Evolutionary conservation across 2,329 filamentous ascomycete species (phyloP).

Genomic region (Mycogone perniciosa): DNA sequence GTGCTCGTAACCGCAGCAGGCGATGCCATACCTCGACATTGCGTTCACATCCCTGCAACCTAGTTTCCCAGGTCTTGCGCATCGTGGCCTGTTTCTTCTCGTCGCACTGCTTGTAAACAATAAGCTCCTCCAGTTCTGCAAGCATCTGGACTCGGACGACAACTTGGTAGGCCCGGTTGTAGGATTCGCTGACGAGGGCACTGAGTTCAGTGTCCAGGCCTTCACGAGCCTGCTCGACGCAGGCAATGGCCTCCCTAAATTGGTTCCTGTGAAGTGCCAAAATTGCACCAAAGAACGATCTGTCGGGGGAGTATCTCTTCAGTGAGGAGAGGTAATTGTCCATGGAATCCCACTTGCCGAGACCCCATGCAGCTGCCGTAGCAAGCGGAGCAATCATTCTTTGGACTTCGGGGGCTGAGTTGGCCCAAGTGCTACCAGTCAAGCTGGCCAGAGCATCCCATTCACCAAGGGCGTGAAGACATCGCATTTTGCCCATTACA

Average conservation of each 20-base stretch:
- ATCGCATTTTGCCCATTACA: slow-evolving; percentile 99
- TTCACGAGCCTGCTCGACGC: slow-evolving; percentile 87
- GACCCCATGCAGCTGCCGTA: slow-evolving; percentile 91
- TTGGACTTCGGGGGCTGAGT: slow-evolving; percentile 79
- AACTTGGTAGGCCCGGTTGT: slow-evolving; percentile 95
- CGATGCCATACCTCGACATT: slow-evolving; percentile 98
- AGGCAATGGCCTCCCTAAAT: slow-evolving; percentile 81
- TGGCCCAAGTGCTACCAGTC: slow-evolving; percentile 89
- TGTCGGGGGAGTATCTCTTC: slow-evolving; percentile 86
- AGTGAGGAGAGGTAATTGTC: slow-evolving; percentile 94
- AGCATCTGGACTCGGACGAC: slow-evolving; percentile 98
- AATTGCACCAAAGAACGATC: slow-evolving; percentile 96
- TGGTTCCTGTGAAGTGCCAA: slow-evolving; percentile 92
- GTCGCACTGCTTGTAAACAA: slow-evolving; percentile 93
- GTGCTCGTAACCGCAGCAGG: slow-evolving; percentile 88
- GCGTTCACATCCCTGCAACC: slow-evolving; percentile 88
- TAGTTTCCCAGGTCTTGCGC: slow-evolving; percentile 91
- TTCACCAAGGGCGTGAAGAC: slow-evolving; percentile 91
- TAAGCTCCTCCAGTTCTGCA: slow-evolving; percentile 95
- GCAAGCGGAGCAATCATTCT: slow-evolving; percentile 88
- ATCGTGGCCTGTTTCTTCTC: slow-evolving; percentile 84
- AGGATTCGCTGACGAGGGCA: slow-evolving; percentile 94
- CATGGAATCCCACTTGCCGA: slow-evolving; percentile 97
- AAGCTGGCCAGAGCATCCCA: slow-evolving; percentile 90
- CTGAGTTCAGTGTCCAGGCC: slow-evolving; percentile 93